A percentile compares a stretch with the other conserved stretches of the same genome.
Conservation (phyloP, 2,329 filamentous ascomycete species). For the Colletotrichum sp. region DNA sequence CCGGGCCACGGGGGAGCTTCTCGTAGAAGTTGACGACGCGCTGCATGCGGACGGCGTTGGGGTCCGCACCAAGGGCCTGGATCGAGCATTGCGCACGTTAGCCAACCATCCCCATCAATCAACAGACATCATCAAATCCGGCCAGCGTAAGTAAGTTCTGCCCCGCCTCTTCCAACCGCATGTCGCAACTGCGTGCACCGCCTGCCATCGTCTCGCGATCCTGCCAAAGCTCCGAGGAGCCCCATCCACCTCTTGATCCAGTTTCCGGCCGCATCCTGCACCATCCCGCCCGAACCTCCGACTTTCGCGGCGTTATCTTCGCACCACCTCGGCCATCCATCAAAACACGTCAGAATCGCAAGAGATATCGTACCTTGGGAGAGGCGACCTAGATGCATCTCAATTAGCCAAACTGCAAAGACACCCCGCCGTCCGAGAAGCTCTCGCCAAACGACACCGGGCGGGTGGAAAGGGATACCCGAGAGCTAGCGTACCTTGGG, state of each 20-base stretch:
- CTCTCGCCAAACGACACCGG: neutral
- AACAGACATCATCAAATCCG: neutral
- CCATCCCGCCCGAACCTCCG: neutral
- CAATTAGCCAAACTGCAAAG: neutral
- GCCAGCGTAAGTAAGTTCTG: neutral
- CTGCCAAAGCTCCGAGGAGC: slow-evolving; percentile 2
- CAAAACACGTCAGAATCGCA: neutral
- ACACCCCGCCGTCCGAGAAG: neutral
- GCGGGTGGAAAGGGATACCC: slow-evolving; percentile 17
- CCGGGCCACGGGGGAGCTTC: slow-evolving; percentile 91
- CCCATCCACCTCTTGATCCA: neutral
- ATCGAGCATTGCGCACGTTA: slow-evolving; percentile 34
- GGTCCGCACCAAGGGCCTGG: slow-evolving; percentile 92
- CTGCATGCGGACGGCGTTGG: slow-evolving; percentile 97
- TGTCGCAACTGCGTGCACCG: neutral
- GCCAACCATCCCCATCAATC: slow-evolving; percentile 24
- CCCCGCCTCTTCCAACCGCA: neutral
- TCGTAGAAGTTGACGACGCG: slow-evolving; percentile 99
- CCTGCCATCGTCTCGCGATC: neutral
- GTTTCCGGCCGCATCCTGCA: neutral
- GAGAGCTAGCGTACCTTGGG: slow-evolving; percentile 78
- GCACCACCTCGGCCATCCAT: neutral
- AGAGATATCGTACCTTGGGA: slow-evolving; percentile 71
- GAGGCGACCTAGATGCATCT: slow-evolving; percentile 69
- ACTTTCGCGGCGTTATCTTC: neutral